Percentiles rank a stretch among this genome's conserved stretches.
phyloP scores from a whole-genome alignment of 2,329 filamentous ascomycete genomes.

The Fusarium nurragi region DNA sequence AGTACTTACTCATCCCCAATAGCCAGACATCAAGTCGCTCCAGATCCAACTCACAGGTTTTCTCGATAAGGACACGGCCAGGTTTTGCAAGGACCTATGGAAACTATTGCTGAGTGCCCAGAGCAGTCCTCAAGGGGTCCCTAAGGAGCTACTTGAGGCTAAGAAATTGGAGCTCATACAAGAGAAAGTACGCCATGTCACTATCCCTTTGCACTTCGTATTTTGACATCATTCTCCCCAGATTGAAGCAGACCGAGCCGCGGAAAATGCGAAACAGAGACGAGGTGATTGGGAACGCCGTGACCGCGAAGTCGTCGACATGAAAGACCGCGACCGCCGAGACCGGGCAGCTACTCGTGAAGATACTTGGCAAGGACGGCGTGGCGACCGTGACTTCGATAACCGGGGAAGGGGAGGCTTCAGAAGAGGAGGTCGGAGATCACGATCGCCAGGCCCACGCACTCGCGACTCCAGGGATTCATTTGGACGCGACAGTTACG shows the following conservation, averaged over 20 bases:
- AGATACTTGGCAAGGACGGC: constrained; percentile 64
- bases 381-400: constrained; percentile 61
- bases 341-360: constrained; percentile 62
- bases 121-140: constrained; percentile 86
- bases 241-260: constrained; percentile 84
- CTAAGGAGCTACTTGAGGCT: constrained; percentile 91
- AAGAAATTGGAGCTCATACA: constrained; percentile 96
- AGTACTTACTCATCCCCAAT: constrained; percentile 40
- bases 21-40: constrained; percentile 96
- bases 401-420: constrained; percentile 55
- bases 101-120: constrained; percentile 91
- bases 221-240: constrained; percentile 47
- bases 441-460: constrained; percentile 59
- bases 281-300: constrained; percentile 76
- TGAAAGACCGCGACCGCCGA: constrained; percentile 72
- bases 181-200: constrained; percentile 74
- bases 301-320: constrained; percentile 74
- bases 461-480: constrained; percentile 55
- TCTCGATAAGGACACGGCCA: constrained; percentile 87
- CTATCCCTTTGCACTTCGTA: background rate
- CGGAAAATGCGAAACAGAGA: constrained; percentile 76
- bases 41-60: constrained; percentile 97
- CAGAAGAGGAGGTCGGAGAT: constrained; percentile 57
- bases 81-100: constrained; percentile 96
- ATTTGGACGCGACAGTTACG: constrained; percentile 62